phyloP scores from a whole-genome alignment of 2,329 filamentous ascomycete species.

The Phaeomoniella chlamydospora region DNA sequence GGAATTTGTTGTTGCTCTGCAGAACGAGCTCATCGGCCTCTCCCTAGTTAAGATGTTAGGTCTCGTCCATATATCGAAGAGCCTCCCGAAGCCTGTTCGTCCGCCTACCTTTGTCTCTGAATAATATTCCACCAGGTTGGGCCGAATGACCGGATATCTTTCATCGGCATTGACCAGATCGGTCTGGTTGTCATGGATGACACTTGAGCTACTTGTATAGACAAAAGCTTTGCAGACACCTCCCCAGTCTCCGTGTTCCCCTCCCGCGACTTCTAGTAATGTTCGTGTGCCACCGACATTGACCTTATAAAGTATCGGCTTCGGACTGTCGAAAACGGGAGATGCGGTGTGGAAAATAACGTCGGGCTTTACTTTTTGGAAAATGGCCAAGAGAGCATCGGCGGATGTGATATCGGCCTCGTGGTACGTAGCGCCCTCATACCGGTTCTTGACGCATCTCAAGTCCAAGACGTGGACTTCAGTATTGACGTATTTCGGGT shows the following conservation, averaged over 20 bases:
- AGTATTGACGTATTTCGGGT: slow-evolving; percentile 24
- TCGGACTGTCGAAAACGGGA: slow-evolving; percentile 38
- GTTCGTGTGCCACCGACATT: slow-evolving; percentile 78
- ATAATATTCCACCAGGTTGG: slow-evolving; percentile 62
- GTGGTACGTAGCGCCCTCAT: slow-evolving; percentile 49
- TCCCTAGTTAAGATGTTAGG: slow-evolving; percentile 33
- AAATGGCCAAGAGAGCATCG: slow-evolving; percentile 44
- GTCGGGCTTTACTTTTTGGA: slow-evolving; percentile 56
- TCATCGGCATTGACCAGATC: slow-evolving; percentile 81
- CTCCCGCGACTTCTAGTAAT: slow-evolving; percentile 53
- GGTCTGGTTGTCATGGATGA: slow-evolving; percentile 65
- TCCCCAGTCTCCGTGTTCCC: slow-evolving; percentile 49
- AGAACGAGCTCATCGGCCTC: slow-evolving; percentile 72
- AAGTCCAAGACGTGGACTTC: slow-evolving; percentile 60
- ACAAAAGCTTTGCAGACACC: slow-evolving; percentile 56
- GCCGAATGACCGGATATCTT: slow-evolving; percentile 60
- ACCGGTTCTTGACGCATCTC: slow-evolving; percentile 53
- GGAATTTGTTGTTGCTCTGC: slow-evolving; percentile 49
- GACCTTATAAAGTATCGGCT: slow-evolving; percentile 59
- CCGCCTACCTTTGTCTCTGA: slow-evolving; percentile 67
- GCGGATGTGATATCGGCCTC: slow-evolving; percentile 65
- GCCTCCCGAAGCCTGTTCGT: background rate
- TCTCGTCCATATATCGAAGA: slow-evolving; percentile 2
- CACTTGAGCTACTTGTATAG: slow-evolving; percentile 80
- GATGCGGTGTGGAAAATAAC: slow-evolving; percentile 87